These are phyloP conservation scores for Lactarius sp. DNA, from an alignment of 768 basidiomycete genomes.

Conservation along the genomic window DNA sequence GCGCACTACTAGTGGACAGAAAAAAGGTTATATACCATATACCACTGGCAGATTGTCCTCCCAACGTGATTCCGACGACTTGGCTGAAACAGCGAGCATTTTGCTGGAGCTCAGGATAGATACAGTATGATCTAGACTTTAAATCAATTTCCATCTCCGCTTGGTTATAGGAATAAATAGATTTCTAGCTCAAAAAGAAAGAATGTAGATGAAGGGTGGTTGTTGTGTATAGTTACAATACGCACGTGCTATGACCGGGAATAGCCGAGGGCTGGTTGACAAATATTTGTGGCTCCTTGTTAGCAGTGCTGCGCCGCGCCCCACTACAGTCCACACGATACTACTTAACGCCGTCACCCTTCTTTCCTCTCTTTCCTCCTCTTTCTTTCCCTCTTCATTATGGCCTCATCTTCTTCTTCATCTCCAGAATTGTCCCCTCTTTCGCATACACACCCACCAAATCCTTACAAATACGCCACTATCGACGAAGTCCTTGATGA, in stretches of 20 bases:
- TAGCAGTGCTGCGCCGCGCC: conserved; percentile 5
- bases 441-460: conserved; percentile 37
- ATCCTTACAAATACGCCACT: conserved; percentile 56
- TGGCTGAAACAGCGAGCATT: too few relatives aligned
- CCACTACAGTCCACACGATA: conserved; percentile 24
- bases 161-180: too few relatives aligned
- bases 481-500: conserved; percentile 88
- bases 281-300: conserved; percentile 13
- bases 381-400: conserved; percentile 33
- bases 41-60: too few relatives aligned
- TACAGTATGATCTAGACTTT: too few relatives aligned
- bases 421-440: conserved; percentile 65
- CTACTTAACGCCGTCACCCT: conserved; percentile 26
- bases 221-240: background rate
- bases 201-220: too few relatives aligned
- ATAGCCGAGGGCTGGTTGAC: conserved; percentile 22
- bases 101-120: too few relatives aligned
- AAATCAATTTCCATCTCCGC: too few relatives aligned
- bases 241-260: conserved; percentile 17
- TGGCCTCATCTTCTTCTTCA: conserved; percentile 76
- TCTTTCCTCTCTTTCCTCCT: conserved; percentile 27
- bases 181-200: too few relatives aligned
- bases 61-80: too few relatives aligned
- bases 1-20: too few relatives aligned
- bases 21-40: too few relatives aligned